These are phyloP conservation scores for Fagopyrum tataricum DNA, from an alignment of 148 eudicot species.

Conservation along the genomic window DNA sequence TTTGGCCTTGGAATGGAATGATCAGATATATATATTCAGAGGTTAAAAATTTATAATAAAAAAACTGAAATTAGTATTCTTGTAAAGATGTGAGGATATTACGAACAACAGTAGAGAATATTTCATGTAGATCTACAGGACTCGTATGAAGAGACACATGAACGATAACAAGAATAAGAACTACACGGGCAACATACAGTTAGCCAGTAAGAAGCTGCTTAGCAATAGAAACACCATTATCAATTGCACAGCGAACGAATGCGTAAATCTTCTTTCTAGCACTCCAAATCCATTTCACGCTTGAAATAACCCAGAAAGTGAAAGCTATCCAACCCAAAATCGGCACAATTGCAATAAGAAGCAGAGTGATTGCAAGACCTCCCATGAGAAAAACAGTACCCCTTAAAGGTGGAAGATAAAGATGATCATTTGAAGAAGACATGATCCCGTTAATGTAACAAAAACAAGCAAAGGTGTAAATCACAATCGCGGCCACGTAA, in stretches of 20 bases:
- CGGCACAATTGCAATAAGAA: background rate
- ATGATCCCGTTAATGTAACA: background rate
- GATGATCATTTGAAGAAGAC: background rate
- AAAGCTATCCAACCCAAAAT: constrained; percentile 1
- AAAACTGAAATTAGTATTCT: background rate
- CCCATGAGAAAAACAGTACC: background rate
- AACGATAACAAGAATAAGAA: background rate
- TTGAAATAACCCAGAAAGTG: background rate
- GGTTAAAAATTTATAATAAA: no score
- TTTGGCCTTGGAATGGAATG: background rate
- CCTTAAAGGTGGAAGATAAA: background rate
- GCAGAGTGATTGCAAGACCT: background rate
- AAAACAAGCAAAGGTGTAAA: background rate
- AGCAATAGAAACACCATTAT: background rate
- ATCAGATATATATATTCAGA: no score
- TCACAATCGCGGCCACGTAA: background rate
- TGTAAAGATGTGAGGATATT: background rate
- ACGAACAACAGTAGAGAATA: background rate
- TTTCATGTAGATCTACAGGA: background rate
- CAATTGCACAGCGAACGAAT: background rate
- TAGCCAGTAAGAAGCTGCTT: background rate
- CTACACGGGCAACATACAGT: background rate
- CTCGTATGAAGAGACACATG: background rate
- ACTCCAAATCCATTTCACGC: background rate
- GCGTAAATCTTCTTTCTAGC: background rate